A percentile compares a stretch with the other conserved stretches of the same genome.
Conservation (phyloP, 2,329 filamentous ascomycete species). For the Fusarium miscanthi region DNA sequence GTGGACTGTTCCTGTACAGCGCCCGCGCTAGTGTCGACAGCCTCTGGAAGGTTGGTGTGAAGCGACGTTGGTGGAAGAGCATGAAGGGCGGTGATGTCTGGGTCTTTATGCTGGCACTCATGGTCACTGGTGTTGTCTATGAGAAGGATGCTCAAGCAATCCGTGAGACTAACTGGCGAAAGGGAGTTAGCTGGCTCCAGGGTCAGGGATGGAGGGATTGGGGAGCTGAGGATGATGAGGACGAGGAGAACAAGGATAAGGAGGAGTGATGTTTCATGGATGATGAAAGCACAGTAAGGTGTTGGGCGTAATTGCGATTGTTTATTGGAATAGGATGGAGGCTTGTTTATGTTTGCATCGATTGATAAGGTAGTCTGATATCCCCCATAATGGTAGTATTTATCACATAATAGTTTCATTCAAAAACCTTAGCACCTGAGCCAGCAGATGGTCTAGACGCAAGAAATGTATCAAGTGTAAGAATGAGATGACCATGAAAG, state of each 20-base stretch:
- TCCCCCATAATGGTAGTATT: conserved; percentile 31
- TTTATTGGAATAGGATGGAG: conserved; percentile 16
- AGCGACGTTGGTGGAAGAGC: conserved; percentile 87
- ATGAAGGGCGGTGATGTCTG: conserved; percentile 85
- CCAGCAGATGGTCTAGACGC: not conserved
- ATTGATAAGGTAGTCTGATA: conserved; percentile 17
- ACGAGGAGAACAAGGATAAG: conserved; percentile 50
- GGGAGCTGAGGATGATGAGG: conserved; percentile 63
- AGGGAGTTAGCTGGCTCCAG: conserved; percentile 77
- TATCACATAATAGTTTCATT: not conserved
- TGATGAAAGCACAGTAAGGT: conserved; percentile 29
- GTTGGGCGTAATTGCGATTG: conserved; percentile 30
- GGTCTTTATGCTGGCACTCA: conserved; percentile 83
- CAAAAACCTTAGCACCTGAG: not conserved
- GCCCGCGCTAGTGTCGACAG: conserved; percentile 83
- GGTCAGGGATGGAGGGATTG: conserved; percentile 82
- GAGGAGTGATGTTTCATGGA: conserved; percentile 41
- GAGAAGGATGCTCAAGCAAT: conserved; percentile 77
- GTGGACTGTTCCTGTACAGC: conserved; percentile 81
- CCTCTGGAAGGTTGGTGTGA: conserved; percentile 93
- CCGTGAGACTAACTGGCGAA: conserved; percentile 73
- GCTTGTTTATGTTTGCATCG: conserved; percentile 9
- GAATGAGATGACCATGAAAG: not conserved
- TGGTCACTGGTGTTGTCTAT: conserved; percentile 80
- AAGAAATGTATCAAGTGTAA: not conserved